Evolutionary conservation across 2,329 filamentous ascomycete species (phyloP), one percentile per base, ranked within the genome.

Genomic region (Monosporascus sp.): DNA sequence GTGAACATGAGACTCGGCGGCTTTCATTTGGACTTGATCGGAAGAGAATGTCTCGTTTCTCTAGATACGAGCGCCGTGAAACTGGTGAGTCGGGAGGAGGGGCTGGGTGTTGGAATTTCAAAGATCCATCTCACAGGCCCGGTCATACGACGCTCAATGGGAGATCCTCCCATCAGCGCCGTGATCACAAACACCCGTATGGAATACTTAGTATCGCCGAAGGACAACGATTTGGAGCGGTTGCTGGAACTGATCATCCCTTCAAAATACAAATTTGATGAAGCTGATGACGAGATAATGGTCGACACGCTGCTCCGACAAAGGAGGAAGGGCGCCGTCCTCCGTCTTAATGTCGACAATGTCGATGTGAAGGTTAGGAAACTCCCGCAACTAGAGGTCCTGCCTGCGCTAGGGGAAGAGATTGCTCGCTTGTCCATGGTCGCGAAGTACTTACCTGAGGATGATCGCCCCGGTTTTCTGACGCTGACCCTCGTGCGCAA

Each of bases 401-500:
- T 99, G 15, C 82, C 86, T 7, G 79, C 80, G 11, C 78, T 99
- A 8, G 86, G 82, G 1, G 86, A 89, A 58, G 94, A 99, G 63
- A 69, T 97, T 48, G 80, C 87, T 6, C 90, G 88, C 60, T 76
- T 99, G 5, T 89, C 91, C 0, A 92, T 86, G 0, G 90, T 99
- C 25, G 83, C 93, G 7, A 97, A 97, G 67, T 97, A 97, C 67
- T 78, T 99, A 2, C 93, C 94, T 0, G 93, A 99, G 62, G 94
- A 99, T 69, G 93, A 99, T 62, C 83, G 92, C 2, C 94, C 94
- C 2, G 94, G 94, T 0, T 76, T 97, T 20, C 76, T 99, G 38
- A 91, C 87, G 0, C 75, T 99, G 38, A 77, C 80, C 1, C 76
- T 83, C 31, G 69, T 97, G 50, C 81, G 84, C 50, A 82, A 84